Conservation (phyloP, 2,329 filamentous ascomycete species). For the Alternaria consortialis region DNA sequence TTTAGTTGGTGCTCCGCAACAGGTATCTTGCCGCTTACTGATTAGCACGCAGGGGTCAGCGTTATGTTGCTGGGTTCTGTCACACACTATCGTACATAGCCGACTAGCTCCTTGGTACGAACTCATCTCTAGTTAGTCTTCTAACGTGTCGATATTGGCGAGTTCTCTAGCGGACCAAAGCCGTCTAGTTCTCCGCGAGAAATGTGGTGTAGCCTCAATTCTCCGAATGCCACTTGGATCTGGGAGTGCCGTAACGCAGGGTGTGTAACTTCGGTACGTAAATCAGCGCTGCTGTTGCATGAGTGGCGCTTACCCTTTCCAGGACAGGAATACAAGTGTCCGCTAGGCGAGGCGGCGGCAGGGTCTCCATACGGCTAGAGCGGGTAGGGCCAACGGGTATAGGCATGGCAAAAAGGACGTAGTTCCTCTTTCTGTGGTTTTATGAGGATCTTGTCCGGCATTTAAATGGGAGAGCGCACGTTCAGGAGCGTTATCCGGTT, state of each 20-base stretch:
- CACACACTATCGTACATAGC: constrained; percentile 9
- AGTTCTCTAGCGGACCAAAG: constrained; percentile 12
- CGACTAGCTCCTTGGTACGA: constrained; percentile 4
- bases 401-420: not conserved
- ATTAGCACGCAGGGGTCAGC: not conserved
- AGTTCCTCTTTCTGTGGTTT: not conserved
- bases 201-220: constrained; percentile 6
- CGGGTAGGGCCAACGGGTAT: not conserved
- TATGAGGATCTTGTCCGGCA: not conserved
- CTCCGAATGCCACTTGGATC: constrained; percentile 5
- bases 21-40: constrained; percentile 10
- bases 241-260: not conserved
- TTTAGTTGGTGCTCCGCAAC: constrained; percentile 3
- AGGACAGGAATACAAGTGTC: not conserved
- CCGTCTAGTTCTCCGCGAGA: not conserved
- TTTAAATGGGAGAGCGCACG: not conserved
- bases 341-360: not conserved
- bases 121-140: not conserved
- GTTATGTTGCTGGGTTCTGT: not conserved
- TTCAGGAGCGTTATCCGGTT: constrained; percentile 1
- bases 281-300: constrained; percentile 1
- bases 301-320: not conserved
- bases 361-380: not conserved
- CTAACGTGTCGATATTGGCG: constrained; percentile 12
- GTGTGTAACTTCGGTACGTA: constrained; percentile 9